These are phyloP conservation scores for Carex kokanica DNA, from an alignment of 176 grass and related monocot genomes.

Conservation along the genomic window DNA sequence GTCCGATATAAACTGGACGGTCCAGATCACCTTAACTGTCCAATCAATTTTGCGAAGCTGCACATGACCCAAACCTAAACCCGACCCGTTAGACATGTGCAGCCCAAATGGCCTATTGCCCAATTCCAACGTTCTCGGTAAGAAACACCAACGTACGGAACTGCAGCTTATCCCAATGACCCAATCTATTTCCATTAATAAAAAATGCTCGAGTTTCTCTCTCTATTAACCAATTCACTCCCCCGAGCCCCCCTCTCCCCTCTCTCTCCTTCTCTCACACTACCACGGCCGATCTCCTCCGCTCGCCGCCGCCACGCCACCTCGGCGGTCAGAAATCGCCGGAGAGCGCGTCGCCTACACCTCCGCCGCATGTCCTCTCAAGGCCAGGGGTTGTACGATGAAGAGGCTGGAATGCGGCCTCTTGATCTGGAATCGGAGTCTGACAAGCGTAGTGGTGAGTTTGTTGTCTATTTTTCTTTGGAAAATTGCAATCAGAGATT, in stretches of 20 bases:
- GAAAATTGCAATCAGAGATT: neutral
- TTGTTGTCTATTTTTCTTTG: neutral
- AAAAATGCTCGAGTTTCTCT: neutral
- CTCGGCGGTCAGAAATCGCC: slow-evolving; percentile 15
- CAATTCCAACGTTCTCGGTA: neutral
- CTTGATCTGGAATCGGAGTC: slow-evolving; percentile 47
- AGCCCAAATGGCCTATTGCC: neutral
- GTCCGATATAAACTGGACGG: neutral
- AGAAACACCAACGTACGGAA: neutral
- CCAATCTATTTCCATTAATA: neutral
- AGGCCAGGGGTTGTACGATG: slow-evolving; percentile 43
- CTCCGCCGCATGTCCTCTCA: slow-evolving; percentile 29
- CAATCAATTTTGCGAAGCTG: neutral
- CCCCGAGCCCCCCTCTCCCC: slow-evolving; percentile 20
- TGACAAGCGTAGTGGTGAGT: slow-evolving; percentile 52
- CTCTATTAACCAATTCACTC: slow-evolving; percentile 4
- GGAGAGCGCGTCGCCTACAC: slow-evolving; percentile 32
- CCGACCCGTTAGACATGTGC: neutral
- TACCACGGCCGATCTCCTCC: slow-evolving; percentile 9
- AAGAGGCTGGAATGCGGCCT: slow-evolving; percentile 56
- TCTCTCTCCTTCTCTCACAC: slow-evolving; percentile 23
- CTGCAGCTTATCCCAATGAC: neutral
- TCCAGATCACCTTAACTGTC: neutral
- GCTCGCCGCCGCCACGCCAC: neutral
- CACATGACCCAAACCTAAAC: neutral